Base-by-base conservation (phyloP, 768 basidiomycete species). In the Mycena olivaceomarginata region DNA sequence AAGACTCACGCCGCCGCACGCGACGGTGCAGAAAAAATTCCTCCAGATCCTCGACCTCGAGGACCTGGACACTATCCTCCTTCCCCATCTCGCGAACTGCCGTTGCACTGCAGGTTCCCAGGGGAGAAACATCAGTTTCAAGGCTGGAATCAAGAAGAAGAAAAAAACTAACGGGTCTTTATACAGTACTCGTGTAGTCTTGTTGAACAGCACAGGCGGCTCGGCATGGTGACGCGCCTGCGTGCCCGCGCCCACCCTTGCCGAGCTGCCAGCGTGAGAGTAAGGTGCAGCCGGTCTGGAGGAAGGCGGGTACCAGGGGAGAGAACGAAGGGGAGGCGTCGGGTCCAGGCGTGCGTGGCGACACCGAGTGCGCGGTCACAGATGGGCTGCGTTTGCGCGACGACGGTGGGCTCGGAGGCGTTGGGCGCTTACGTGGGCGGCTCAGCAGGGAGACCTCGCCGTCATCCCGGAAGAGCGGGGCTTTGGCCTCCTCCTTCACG, bases 71-170 rank as follows among this genome's bases (percentile, higher is more conserved):
- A 31, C 64, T 45, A 41, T 66, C 64, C 43, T 20, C 45, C 64
- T 66, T 66, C 64, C 64, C 64, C 64, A 66, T 46, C 64, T 66
- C 64, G 45, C 45, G 64, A 16, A 66, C 43, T 46, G 64, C 31
- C 31, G 31, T 31, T 31, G 31, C 31, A 31, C 31, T 31, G 31
- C 31, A 31, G 31, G 31, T 31, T 31, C 31, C 31, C 31, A 31
- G 31, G 31, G n/a, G n/a, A 31, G 31, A 31, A 31, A 31, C 22
- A 37, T 66, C 64, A 66, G 64, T 66, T 66, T 46, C 15, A 20
- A 66, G 64, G 31, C 64, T 45, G 31, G 12, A 66, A 66, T 46
- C 20, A 66, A 66, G 12, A 66, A 66, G 48, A 51, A 51, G 16
- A 25, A 48, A 46, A 31, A 48, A 66, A n/a, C 64, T 66, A 2